A percentile compares a stretch with the other conserved stretches of the same genome.
Conservation (phyloP, 495 filamentous ascomycete species). For the Pyronema omphalodes region DNA sequence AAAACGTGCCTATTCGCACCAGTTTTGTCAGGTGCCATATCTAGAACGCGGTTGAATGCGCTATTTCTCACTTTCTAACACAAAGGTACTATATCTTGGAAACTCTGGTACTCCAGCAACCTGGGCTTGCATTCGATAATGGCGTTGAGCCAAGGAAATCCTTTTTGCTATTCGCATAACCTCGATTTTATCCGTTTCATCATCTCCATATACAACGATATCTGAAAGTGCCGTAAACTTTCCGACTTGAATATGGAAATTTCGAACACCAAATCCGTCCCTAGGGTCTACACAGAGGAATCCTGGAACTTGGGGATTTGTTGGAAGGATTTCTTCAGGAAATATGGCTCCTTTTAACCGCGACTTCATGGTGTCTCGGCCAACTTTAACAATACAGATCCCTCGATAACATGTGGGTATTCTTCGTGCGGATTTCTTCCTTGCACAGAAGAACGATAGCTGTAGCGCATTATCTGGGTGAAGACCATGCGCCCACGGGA, state of each 20-base stretch:
- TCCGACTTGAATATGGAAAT: conserved; percentile 90
- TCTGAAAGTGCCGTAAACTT: conserved; percentile 81
- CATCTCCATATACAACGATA: conserved; percentile 75
- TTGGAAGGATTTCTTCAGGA: conserved; percentile 53
- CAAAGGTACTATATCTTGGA: conserved; percentile 67
- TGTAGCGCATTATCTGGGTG: conserved; percentile 79
- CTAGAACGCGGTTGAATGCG: background rate
- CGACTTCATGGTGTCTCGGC: conserved; percentile 53
- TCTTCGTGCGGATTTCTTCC: conserved; percentile 49
- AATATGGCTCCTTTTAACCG: conserved; percentile 73
- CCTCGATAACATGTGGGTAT: conserved; percentile 55
- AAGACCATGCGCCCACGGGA: conserved; percentile 96
- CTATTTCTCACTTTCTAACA: conserved; percentile 40
- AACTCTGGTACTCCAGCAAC: conserved; percentile 31
- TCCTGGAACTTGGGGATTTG: conserved; percentile 22
- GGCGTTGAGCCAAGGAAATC: conserved; percentile 54
- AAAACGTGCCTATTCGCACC: conserved; percentile 38
- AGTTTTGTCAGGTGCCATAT: no score
- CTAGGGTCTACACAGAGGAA: conserved; percentile 66
- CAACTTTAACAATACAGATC: conserved; percentile 74
- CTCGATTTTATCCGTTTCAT: conserved; percentile 33
- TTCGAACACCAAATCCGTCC: conserved; percentile 69
- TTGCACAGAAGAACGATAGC: conserved; percentile 66
- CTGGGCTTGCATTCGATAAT: conserved; percentile 46
- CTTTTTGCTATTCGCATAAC: conserved; percentile 49